phyloP scores from a whole-genome alignment of 768 basidiomycete genomes.

The Zangia roseola region DNA sequence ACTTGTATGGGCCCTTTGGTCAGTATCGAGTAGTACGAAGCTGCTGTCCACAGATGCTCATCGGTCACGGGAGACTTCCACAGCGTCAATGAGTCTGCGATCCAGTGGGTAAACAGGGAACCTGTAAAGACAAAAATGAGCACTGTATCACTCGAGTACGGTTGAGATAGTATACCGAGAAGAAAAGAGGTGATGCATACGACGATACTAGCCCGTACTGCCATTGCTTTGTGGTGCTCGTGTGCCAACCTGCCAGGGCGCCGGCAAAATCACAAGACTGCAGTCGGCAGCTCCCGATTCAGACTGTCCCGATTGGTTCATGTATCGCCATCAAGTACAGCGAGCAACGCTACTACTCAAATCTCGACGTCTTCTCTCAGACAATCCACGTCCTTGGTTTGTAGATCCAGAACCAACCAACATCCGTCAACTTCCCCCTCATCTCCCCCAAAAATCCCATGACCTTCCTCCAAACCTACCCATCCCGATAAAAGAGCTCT shows the following conservation, averaged over 20 bases:
- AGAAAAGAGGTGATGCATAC: constrained; percentile 79
- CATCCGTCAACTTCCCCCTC: constrained; percentile 22
- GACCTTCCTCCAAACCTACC: constrained; percentile 53
- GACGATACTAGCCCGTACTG: constrained; percentile 70
- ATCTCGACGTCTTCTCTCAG: constrained; percentile 12
- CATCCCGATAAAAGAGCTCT: constrained; percentile 49
- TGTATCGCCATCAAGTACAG: constrained; percentile 15
- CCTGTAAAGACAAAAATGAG: constrained; percentile 41
- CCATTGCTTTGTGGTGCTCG: constrained; percentile 43
- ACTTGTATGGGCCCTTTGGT: constrained; percentile 59
- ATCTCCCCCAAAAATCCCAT: constrained; percentile 28
- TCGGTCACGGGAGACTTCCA: constrained; percentile 91
- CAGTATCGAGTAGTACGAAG: constrained; percentile 77
- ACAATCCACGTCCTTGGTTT: constrained; percentile 57
- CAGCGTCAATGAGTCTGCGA: constrained; percentile 86
- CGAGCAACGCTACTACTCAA: no score
- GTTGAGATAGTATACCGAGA: constrained; percentile 49
- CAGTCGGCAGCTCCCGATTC: constrained; percentile 12
- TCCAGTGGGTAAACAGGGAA: constrained; percentile 85
- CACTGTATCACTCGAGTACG: not conserved
- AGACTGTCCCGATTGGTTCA: constrained; percentile 10
- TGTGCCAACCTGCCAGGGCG: constrained; percentile 2
- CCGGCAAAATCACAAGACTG: constrained; percentile 20
- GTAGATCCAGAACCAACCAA: constrained; percentile 44
- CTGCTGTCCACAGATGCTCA: constrained; percentile 78